Evolutionary conservation across 192 early-diverging fungal species (phyloP).

Genomic region (Linnemannia exigua): DNA sequence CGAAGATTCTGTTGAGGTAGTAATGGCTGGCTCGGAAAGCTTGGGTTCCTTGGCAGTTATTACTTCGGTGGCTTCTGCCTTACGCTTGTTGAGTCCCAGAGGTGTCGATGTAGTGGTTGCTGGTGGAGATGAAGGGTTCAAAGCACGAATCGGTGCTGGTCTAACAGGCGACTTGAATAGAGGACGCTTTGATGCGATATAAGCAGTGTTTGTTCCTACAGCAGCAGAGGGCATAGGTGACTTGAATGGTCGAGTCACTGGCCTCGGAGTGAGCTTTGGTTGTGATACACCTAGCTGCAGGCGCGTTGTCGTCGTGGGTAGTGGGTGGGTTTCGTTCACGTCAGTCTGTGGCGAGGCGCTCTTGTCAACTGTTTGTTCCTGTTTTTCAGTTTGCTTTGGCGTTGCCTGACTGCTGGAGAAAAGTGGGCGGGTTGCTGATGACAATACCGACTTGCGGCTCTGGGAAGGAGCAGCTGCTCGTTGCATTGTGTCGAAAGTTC

Average conservation of each 20-base stretch:
- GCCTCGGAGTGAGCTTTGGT: background rate
- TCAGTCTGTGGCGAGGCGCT: background rate
- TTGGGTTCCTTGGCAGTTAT: background rate
- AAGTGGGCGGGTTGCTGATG: background rate
- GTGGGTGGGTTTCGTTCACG: background rate
- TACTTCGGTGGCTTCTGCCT: background rate
- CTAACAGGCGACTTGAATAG: background rate
- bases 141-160: background rate
- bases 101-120: background rate
- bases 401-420: background rate
- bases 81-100: background rate
- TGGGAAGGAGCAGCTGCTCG: slow-evolving; percentile 28
- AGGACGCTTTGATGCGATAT: background rate
- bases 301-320: background rate
- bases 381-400: background rate
- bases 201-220: background rate
- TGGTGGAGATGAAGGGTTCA: background rate
- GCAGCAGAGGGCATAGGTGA: background rate
- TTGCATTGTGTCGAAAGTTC: slow-evolving; percentile 22
- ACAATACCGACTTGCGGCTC: slow-evolving; percentile 3
- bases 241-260: slow-evolving; percentile 13
- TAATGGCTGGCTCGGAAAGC: background rate
- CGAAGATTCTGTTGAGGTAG: background rate
- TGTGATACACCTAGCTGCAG: background rate
- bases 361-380: background rate